Evolutionary conservation across 2,329 filamentous ascomycete species (phyloP), one percentile per base, ranked within the genome.

Genomic region (Macrophomina pseudophaseolina): DNA sequence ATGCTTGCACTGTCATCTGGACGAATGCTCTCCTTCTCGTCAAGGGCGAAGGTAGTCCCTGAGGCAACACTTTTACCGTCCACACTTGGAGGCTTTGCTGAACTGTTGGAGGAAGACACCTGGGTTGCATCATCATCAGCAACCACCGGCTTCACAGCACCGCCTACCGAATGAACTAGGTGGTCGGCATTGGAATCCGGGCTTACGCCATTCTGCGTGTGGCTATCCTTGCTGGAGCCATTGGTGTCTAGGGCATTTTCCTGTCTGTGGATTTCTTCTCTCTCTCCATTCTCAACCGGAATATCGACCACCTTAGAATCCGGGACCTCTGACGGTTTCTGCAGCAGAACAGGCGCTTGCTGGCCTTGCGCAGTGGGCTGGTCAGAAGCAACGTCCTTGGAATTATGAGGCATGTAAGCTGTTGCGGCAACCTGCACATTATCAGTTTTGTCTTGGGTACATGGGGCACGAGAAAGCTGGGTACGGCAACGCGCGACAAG

Each of bases 1-100:
- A 97, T 91, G 76, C 94, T 97, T 40, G 94, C 94, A 78, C 94
- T 97, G 75, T 98, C 94, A 79, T 98, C 94, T 8, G 94, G 94
- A 12, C 94, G 90, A 64, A 97, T 84, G 5, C 94, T 97, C 76
- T 97, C 94, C 77, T 97, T 97, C 79, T 98, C 94, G 74, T 98
- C 94, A 75, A 97, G 83, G n/a, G 92, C 93, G 80, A 97, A 97
- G 0, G 94, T 97, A 4, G 93, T 97, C 16, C 92, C 93, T 32
- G 94, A 98, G 4, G 93, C 93, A 72, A 96, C 92, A 77, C 94
- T 97, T 81, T 97, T 97, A 58, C 92, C 93, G 76, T 97, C 94
- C 48, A 97, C 84, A 75, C 93, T 97, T 42, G 92, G 91, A 62
- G 92, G 92, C 79, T 97, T 97, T 2, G 90, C 93, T 46, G 87